Base-by-base conservation (phyloP, 805 yeast species). In the Myxozyma neglecta region DNA sequence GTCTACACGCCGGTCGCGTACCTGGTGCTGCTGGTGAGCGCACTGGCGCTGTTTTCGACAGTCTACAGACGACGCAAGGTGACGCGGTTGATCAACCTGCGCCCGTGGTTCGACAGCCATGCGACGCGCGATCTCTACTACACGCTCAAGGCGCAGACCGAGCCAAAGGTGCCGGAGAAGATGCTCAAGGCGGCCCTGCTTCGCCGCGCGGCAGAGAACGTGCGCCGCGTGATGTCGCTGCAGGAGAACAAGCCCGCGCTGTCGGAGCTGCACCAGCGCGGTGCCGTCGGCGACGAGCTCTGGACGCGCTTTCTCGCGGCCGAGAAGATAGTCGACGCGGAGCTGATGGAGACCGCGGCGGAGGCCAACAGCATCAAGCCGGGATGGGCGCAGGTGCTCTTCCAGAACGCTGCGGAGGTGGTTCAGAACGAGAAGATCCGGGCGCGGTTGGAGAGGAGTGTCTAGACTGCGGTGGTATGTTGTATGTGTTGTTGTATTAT, bases 381-480 rank as follows among this genome's bases (percentile, higher is more conserved):
- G 49, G 93, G 90, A 39, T 92, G 97, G 97, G 84, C 87, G 7
- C 87, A 83, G 66, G 76, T 81, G 49, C 83, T 90, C 70, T 87
- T 90, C 70, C 88, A 88, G 9, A 82, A 86, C 13, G 87, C 92
- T 48, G 93, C 88, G 73, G 97, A 94, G 72, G 87, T 93, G 55
- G 90, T 96, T 65, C 89, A 91, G 75, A 94, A 93, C 73, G 93
- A 89, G 75, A 97, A 97, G 1, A 79, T 93, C 56, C 83, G 93
- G 75, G 85, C 94, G 79, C 86, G 97, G 71, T 74, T 86, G 39
- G 68, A 11, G 56, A 35, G 47, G 34, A 56, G 36, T 40, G 53
- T 34, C 18, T 36, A 44, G 42, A 45, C 46, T 29, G n/a, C 16
- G 10, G 49, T 42, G 13, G 9, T 42, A 14, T 42, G 45, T 14